Evolutionary conservation across 108 stramenopile species (phyloP), one percentile per base, ranked within the genome.

Genomic region (Fistulifera pelliculosa): DNA sequence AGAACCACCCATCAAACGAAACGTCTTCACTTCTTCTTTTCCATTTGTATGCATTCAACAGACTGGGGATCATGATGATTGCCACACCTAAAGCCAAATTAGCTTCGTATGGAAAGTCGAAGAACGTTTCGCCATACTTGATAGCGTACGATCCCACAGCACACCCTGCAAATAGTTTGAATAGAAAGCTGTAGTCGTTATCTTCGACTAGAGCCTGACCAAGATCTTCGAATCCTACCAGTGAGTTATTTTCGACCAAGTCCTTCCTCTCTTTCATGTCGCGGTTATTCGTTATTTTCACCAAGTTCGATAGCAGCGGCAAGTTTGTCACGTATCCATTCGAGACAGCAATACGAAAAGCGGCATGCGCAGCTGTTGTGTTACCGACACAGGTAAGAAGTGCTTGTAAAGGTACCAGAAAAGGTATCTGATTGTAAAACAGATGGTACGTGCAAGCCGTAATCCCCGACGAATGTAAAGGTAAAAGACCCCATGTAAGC

Each of bases 381-480:
- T 91, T 91, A 0, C 89, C 89, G 15, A 91, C 38, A 28, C 78
- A 85, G 3, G 89, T 91, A 23, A 86, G 62, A 7, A 79, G 27
- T 10, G 89, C 93, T 60, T 95, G 94, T 23, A 95, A 61, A 21
- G 92, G 82, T 19, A 96, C 92, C 56, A 96, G 55, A 11, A 79
- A 56, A 16, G 85, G 80, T 41, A 93, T 74, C 14, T 65, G 73
- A 66, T 96, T 96, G 63, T 87, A 96, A 61, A 96, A 89, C 21
- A 93, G 58, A 60, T 96, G 94, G 64, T 90, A 96, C 16, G 87
- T 87, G 58, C 94, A 96, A 12, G 94, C 94, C 7, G 84, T 84
- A 49, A 96, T 86, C 18, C 93, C 94, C 15, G 86, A 88, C 2
- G 77, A 67, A 61, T 96, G 94, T 19, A 94, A 58, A 0, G 94